Evolutionary conservation across 495 filamentous ascomycete species (phyloP), one percentile per base, ranked within the genome.

Genomic region (Geoglossum glabrum): DNA sequence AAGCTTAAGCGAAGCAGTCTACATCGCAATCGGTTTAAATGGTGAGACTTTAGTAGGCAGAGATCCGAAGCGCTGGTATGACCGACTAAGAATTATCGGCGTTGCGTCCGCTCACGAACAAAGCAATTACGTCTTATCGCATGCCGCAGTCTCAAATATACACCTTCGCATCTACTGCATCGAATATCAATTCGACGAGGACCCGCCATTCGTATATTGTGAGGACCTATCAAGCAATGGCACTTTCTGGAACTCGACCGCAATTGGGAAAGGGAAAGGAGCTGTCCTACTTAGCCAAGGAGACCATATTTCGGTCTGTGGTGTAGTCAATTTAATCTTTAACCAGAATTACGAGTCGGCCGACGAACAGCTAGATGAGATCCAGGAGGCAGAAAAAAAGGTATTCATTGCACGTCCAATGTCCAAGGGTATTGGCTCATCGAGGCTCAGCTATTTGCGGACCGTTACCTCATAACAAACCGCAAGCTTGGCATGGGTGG

Each of bases 181-280:
- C 45, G 19, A 67, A 6, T 70, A 66, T n/a, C n/a, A n/a, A n/a
- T n/a, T n/a, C 58, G 70, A 69, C 21, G 40, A 61, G 3, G 61
- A 68, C n/a, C 40, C 63, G 0, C 68, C 71, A 9, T 60, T 73
- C 25, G 63, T 73, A 10, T 73, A 73, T 54, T 67, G 63, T 23
- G 61, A 67, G 23, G 70, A 70, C 52, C 55, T 72, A 13, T 73
- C 71, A 0, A 62, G 59, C 17, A 73, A 73, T 58, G 64, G 68
- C 13, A 66, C 68, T 19, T 1, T 59, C 57, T 54, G 45, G 64
- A 33, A 64, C 10, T 28, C 57, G 60, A 15, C 15, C 11, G 30
- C 55, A 49, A 57, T 58, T 45, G n/a, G 33, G 25, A 45, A 23
- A 23, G 43, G 40, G 25, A 33, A 58, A 40, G 40, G 36, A 40